Conservation (phyloP, 495 filamentous ascomycete genomes). For the Penicillium fimorum region DNA sequence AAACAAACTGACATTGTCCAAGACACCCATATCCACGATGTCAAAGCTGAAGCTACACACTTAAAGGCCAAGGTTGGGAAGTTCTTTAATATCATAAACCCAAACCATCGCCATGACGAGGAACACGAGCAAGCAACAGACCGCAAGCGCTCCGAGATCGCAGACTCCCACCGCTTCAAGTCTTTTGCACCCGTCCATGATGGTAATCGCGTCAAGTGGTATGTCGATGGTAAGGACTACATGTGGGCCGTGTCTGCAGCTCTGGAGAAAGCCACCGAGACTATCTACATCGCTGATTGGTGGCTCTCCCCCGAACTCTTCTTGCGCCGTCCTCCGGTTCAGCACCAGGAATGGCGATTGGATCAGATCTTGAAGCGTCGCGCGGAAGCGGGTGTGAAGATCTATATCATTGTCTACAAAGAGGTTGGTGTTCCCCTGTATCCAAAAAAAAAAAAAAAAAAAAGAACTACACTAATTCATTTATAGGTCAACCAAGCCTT, state of each 20-base stretch:
- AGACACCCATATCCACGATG: conserved; percentile 46
- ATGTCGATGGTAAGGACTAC: conserved; percentile 91
- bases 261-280: conserved; percentile 81
- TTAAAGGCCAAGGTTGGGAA: conserved; percentile 67
- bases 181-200: conserved; percentile 84
- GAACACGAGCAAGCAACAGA: conserved; percentile 84
- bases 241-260: conserved; percentile 89
- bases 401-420: conserved; percentile 91
- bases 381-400: conserved; percentile 90
- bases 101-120: conserved; percentile 93
- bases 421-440: conserved; percentile 48
- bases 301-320: conserved; percentile 95
- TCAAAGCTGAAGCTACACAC: conserved; percentile 49
- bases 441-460: not conserved
- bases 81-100: conserved; percentile 73
- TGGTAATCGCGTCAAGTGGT: conserved; percentile 92
- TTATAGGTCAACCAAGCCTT: conserved; percentile 66
- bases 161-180: conserved; percentile 75
- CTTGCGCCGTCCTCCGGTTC: conserved; percentile 75
- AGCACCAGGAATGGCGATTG: conserved; percentile 82
- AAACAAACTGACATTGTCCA: conserved; percentile 13
- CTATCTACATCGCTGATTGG: conserved; percentile 96
- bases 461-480: conserved; percentile 2
- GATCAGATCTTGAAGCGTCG: conserved; percentile 83
- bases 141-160: conserved; percentile 68